Conservation (phyloP, 2,329 filamentous ascomycete genomes). For the Colletotrichum chrysophilum region DNA sequence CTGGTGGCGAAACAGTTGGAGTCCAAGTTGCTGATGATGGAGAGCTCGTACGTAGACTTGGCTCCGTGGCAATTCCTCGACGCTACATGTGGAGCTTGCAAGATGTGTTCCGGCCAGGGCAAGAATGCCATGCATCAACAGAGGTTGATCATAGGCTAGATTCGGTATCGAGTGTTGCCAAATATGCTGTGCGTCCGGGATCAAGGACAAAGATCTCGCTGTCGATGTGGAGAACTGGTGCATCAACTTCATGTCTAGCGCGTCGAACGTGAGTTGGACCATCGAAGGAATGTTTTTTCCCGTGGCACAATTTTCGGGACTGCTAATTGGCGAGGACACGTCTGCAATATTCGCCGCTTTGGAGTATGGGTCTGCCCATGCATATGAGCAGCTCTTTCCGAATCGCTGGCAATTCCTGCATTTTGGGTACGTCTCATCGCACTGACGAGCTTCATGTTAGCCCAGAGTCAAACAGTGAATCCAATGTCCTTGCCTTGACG, state of each 20-base stretch:
- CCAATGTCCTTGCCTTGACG: not conserved
- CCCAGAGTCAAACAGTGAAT: not conserved
- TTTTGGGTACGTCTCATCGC: not conserved
- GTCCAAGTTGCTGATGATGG: not conserved
- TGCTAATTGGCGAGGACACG: rapidly evolving
- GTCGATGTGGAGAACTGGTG: not conserved
- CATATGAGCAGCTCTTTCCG: not conserved
- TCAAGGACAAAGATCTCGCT: not conserved
- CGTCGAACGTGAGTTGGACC: not conserved
- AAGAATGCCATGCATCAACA: not conserved
- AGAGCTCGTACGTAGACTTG: not conserved
- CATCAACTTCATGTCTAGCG: not conserved
- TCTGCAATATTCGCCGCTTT: not conserved
- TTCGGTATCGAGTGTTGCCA: not conserved
- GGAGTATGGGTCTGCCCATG: not conserved
- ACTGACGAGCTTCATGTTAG: not conserved
- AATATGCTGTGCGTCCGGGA: not conserved
- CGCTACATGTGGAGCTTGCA: not conserved
- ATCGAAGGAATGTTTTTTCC: not conserved
- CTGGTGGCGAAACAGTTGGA: not conserved
- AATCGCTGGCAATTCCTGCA: not conserved
- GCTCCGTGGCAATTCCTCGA: not conserved
- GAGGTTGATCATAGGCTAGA: not conserved
- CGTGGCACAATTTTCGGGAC: not conserved
- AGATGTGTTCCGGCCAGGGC: not conserved